Evolutionary conservation across 2,329 filamentous ascomycete species (phyloP).

Genomic region (Truncatella angustata): DNA sequence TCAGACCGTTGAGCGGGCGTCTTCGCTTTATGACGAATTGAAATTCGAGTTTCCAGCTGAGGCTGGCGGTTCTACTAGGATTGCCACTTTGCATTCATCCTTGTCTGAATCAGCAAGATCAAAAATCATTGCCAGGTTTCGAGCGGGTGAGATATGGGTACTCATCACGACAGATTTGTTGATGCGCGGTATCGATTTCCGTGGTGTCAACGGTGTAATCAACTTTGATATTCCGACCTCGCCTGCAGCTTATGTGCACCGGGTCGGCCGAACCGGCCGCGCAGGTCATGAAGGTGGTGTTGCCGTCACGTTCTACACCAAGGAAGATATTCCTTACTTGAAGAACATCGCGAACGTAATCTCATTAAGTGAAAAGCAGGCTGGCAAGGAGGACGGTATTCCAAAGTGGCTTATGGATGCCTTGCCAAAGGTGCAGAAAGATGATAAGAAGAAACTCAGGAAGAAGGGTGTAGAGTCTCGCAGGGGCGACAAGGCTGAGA

Average conservation of each 20-base stretch:
- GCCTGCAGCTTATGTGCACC: constrained; percentile 86
- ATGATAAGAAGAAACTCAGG: constrained; percentile 79
- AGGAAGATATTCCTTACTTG: constrained; percentile 86
- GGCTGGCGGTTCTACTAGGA: constrained; percentile 78
- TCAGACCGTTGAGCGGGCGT: constrained; percentile 88
- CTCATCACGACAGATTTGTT: constrained; percentile 94
- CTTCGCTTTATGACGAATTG: constrained; percentile 83
- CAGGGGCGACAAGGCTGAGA: constrained; percentile 56
- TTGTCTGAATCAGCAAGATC: constrained; percentile 75
- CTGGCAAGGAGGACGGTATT: constrained; percentile 57
- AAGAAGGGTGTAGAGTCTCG: constrained; percentile 72
- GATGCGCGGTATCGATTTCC: constrained; percentile 89
- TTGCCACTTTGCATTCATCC: constrained; percentile 87
- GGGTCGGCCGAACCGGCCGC: constrained; percentile 85
- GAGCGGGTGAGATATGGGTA: constrained; percentile 91
- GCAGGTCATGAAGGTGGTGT: constrained; percentile 85
- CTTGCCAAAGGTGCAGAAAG: constrained; percentile 79
- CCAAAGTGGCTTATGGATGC: constrained; percentile 87
- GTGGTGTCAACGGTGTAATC: constrained; percentile 90
- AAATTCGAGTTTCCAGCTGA: constrained; percentile 91
- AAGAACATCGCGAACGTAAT: constrained; percentile 95
- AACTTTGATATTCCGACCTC: constrained; percentile 98
- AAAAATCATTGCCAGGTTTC: constrained; percentile 83
- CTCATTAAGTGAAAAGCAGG: constrained; percentile 73
- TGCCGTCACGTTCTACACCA: constrained; percentile 91